Evolutionary conservation across 257 asterid genomes (phyloP).

Genomic region (Solanum corneliomulleri): DNA sequence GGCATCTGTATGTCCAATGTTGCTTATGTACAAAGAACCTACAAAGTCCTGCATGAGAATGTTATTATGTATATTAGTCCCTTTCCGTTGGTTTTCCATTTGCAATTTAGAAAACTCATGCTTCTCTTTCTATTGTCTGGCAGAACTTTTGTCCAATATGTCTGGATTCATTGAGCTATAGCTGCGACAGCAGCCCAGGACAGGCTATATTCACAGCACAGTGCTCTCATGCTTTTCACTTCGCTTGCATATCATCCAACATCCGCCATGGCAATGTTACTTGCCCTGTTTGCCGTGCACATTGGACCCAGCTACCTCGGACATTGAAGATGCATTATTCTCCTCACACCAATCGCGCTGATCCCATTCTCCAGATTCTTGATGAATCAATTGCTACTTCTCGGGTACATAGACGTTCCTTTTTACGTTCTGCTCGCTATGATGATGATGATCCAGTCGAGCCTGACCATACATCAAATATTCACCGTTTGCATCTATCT

Average conservation of each 20-base stretch:
- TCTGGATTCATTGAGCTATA: constrained; percentile 57
- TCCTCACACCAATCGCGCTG: constrained; percentile 36
- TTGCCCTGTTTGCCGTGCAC: constrained; percentile 92
- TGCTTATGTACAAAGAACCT: background rate
- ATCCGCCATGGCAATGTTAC: constrained; percentile 84
- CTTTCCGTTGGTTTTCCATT: background rate
- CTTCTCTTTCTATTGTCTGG: constrained; percentile 7
- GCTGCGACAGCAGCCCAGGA: constrained; percentile 58
- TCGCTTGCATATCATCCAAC: constrained; percentile 86
- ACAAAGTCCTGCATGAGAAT: background rate
- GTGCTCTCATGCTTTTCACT: constrained; percentile 86
- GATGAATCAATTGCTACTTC: constrained; percentile 85
- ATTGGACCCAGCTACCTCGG: constrained; percentile 89
- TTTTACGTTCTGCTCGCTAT: constrained; percentile 68
- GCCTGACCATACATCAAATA: constrained; percentile 30
- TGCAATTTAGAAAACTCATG: background rate
- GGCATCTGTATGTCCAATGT: background rate
- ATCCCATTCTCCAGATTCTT: constrained; percentile 81
- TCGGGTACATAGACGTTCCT: constrained; percentile 75
- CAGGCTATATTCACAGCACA: constrained; percentile 93
- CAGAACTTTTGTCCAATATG: constrained; percentile 80
- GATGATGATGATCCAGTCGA: constrained; percentile 85
- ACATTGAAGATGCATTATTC: constrained; percentile 34
- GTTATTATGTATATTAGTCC: background rate
- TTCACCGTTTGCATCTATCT: constrained; percentile 58